These are phyloP conservation scores for Chaetoceros muelleri DNA, from an alignment of 108 stramenopile genomes.

Conservation along the genomic window DNA sequence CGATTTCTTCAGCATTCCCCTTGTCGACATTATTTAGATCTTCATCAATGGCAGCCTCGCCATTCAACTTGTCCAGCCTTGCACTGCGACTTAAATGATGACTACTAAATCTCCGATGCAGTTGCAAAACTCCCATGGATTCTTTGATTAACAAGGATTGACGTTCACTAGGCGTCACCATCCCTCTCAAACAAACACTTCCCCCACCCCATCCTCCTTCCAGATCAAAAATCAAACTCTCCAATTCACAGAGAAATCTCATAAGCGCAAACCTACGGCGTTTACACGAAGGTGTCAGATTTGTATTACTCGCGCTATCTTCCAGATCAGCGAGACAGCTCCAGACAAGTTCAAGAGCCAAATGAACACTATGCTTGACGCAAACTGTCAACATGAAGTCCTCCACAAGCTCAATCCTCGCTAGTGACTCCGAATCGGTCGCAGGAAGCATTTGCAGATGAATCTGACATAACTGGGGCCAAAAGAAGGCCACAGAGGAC, in stretches of 20 bases:
- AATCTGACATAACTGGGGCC: slow-evolving; percentile 74
- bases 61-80: slow-evolving; percentile 37
- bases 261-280: slow-evolving; percentile 59
- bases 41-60: slow-evolving; percentile 14
- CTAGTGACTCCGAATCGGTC: slow-evolving; percentile 38
- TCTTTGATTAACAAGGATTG: slow-evolving; percentile 48
- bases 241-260: slow-evolving; percentile 74
- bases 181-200: slow-evolving; percentile 51
- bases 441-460: slow-evolving; percentile 82
- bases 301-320: slow-evolving; percentile 37
- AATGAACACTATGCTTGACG: slow-evolving; percentile 56
- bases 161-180: slow-evolving; percentile 53
- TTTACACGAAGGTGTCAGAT: slow-evolving; percentile 28
- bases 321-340: slow-evolving; percentile 77
- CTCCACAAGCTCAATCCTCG: slow-evolving; percentile 68
- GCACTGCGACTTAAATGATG: slow-evolving; percentile 55
- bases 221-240: slow-evolving; percentile 71
- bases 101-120: slow-evolving; percentile 35
- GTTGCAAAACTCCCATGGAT: slow-evolving; percentile 50
- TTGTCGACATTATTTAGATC: neutral
- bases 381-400: slow-evolving; percentile 77
- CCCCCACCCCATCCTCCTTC: slow-evolving; percentile 82
- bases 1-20: neutral
- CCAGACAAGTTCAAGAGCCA: slow-evolving; percentile 75
- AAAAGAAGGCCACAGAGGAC: slow-evolving; percentile 69